A percentile compares a stretch with the other conserved stretches of the same genome.
Evolutionary conservation across 345 rosid genomes (phyloP).

Genomic region (Lumnitzera littorea): DNA sequence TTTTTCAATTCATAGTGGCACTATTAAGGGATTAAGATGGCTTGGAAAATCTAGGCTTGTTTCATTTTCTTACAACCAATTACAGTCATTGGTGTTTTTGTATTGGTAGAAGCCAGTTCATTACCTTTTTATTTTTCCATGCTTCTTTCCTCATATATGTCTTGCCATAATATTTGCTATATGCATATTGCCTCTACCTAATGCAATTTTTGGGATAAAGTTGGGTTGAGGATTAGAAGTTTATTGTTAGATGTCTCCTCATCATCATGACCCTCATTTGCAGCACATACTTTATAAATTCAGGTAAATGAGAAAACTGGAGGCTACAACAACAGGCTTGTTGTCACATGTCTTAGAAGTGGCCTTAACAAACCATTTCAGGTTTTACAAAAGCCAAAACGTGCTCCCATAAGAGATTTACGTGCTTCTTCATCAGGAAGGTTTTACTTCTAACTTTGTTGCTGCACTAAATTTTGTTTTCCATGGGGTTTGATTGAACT

Average conservation of each 20-base stretch:
- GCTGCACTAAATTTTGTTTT: constrained; percentile 3
- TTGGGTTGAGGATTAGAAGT: too few species aligned
- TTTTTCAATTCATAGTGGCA: constrained; percentile 67
- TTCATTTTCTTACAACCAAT: constrained; percentile 82
- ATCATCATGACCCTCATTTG: too few species aligned
- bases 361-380: constrained; percentile 86
- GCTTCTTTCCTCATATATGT: too few species aligned
- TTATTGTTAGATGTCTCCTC: too few species aligned
- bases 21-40: constrained; percentile 88
- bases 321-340: constrained; percentile 84
- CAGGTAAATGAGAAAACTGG: constrained; percentile 89
- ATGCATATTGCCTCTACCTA: too few species aligned
- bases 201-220: too few species aligned
- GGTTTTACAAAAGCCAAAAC: constrained; percentile 90
- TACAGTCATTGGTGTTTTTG: constrained; percentile 11
- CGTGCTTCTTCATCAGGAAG: constrained; percentile 97
- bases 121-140: not conserved
- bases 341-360: constrained; percentile 91
- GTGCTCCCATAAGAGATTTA: constrained; percentile 88
- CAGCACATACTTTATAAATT: constrained; percentile 13
- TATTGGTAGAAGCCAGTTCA: constrained; percentile 1
- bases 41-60: constrained; percentile 97
- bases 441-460: constrained; percentile 27
- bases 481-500: not conserved
- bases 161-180: too few species aligned